Conservation (phyloP, 129 eudicot genomes). For the Flaveria robusta region DNA sequence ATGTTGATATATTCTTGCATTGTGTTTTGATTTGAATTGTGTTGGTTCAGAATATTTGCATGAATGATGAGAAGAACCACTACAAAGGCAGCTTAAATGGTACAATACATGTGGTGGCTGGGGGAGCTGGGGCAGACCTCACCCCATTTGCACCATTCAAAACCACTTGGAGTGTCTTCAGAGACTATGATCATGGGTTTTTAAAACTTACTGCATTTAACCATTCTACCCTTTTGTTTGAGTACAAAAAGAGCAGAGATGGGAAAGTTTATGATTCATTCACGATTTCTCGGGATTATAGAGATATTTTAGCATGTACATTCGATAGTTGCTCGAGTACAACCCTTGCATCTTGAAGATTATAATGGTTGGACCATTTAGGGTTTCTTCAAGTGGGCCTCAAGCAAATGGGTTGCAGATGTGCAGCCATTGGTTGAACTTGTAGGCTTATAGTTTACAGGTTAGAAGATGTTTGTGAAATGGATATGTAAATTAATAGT, state of each 20-base stretch:
- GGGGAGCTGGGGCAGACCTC: slow-evolving; percentile 71
- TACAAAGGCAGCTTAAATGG: slow-evolving; percentile 59
- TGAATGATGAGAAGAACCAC: slow-evolving; percentile 43
- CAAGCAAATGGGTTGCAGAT: slow-evolving; percentile 3
- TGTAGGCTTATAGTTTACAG: background rate
- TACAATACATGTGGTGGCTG: slow-evolving; percentile 69
- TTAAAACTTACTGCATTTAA: slow-evolving; percentile 69
- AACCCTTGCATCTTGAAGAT: slow-evolving; percentile 56
- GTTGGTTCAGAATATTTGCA: slow-evolving; percentile 60
- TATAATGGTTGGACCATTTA: background rate
- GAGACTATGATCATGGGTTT: slow-evolving; percentile 68
- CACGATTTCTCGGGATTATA: slow-evolving; percentile 64
- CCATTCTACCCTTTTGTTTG: slow-evolving; percentile 63
- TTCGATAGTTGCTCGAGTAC: slow-evolving; percentile 57
- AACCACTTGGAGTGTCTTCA: slow-evolving; percentile 61
- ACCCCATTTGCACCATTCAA: slow-evolving; percentile 43
- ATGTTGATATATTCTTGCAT: background rate
- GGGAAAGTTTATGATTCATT: slow-evolving; percentile 72
- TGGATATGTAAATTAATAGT: background rate
- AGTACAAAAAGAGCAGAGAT: slow-evolving; percentile 70
- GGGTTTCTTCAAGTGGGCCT: background rate
- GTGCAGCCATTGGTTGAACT: slow-evolving; percentile 1
- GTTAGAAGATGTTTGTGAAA: slow-evolving; percentile 12
- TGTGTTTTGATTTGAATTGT: background rate
- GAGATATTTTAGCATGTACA: slow-evolving; percentile 66